These are phyloP conservation scores for Psilocybe cyanescens DNA, from an alignment of 768 basidiomycete genomes.

Conservation along the genomic window DNA sequence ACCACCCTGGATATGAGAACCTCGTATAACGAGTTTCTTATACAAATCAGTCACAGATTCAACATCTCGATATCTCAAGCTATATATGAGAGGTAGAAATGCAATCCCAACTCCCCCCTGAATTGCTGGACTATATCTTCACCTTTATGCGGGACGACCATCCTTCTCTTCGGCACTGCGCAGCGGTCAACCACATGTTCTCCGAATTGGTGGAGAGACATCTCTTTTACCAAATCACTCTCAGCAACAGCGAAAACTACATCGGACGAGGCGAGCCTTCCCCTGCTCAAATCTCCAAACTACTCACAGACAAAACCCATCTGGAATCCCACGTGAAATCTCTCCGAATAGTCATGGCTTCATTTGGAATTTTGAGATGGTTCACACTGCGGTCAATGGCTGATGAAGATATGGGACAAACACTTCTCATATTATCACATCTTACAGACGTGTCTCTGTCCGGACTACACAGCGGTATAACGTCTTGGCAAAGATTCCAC, in stretches of 20 bases:
- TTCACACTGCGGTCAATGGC: slow-evolving; percentile 14
- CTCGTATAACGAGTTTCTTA: too few relatives aligned
- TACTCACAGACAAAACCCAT: slow-evolving; percentile 9
- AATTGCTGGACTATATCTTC: slow-evolving; percentile 18
- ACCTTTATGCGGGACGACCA: slow-evolving; percentile 14
- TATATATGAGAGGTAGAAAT: neutral
- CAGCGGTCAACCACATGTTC: slow-evolving; percentile 11
- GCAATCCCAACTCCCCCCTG: slow-evolving; percentile 14
- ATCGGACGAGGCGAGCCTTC: neutral
- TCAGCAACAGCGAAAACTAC: slow-evolving; percentile 1
- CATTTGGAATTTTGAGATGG: slow-evolving; percentile 11
- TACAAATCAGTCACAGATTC: too few relatives aligned
- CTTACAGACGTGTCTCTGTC: slow-evolving; percentile 6
- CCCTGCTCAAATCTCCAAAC: slow-evolving; percentile 12
- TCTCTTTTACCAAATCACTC: slow-evolving; percentile 13
- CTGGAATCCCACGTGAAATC: slow-evolving; percentile 14
- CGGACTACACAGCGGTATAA: neutral
- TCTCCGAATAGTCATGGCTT: slow-evolving; percentile 12
- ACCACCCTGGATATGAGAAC: too few relatives aligned
- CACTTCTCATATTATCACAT: slow-evolving; percentile 6
- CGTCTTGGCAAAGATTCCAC: slow-evolving; percentile 12
- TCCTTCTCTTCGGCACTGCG: slow-evolving; percentile 10
- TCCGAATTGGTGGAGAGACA: slow-evolving; percentile 16
- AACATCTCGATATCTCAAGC: too few relatives aligned
- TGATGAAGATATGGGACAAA: slow-evolving; percentile 14